These are phyloP conservation scores for Scenedesmus sp. DNA, from an alignment of 163 green algal species.

Conservation along the genomic window DNA sequence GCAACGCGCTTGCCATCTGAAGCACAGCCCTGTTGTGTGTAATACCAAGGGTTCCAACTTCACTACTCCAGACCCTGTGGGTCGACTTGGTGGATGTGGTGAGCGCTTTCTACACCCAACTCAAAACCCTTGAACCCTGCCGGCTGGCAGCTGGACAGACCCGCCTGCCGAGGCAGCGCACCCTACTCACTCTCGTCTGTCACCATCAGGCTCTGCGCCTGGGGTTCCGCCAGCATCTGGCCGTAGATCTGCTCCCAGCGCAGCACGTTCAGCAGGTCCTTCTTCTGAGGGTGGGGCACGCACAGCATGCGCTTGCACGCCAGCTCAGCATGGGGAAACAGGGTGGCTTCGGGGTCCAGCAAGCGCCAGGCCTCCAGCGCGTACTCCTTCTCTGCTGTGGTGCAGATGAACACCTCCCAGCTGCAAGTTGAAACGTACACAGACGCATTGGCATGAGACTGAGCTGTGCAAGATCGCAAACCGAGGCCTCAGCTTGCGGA, in stretches of 20 bases:
- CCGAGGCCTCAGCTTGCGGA: too few relatives aligned
- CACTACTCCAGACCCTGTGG: too few relatives aligned
- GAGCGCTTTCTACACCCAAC: not conserved
- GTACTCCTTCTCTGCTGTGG: conserved; percentile 87
- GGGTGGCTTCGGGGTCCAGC: conserved; percentile 73
- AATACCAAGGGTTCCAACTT: too few relatives aligned
- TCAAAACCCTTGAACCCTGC: not conserved
- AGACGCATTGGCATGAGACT: not conserved
- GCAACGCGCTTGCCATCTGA: too few relatives aligned
- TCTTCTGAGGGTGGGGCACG: conserved; percentile 43
- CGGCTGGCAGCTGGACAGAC: too few relatives aligned
- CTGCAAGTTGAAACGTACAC: conserved; percentile 42
- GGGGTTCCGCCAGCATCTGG: not conserved
- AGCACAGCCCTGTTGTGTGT: too few relatives aligned
- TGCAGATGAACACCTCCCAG: conserved; percentile 92
- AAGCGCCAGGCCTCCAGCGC: conserved; percentile 91
- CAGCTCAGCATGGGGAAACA: conserved; percentile 63
- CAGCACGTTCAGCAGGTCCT: conserved; percentile 51
- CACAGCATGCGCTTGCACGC: conserved; percentile 57
- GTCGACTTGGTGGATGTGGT: too few relatives aligned
- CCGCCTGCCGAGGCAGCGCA: not conserved
- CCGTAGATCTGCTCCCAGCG: conserved; percentile 14
- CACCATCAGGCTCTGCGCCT: not conserved
- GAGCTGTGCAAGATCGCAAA: too few relatives aligned
- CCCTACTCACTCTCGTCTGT: conserved; percentile 24